Evolutionary conservation across 257 asterid species (phyloP).

Genomic region (Capsicum baccatum): DNA sequence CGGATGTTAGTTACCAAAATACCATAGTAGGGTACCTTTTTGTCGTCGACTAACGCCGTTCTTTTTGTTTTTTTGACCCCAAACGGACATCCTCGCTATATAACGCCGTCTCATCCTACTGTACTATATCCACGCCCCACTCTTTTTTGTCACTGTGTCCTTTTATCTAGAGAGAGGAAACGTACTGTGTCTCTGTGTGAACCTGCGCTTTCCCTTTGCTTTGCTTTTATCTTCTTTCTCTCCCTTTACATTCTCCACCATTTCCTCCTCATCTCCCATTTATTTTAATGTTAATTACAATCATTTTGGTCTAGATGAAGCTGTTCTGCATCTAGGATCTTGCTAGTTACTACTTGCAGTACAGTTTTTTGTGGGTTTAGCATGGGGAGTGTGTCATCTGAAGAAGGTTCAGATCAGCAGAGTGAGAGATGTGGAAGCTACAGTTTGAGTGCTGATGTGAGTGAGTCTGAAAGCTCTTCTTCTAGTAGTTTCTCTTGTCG

Average conservation of each 20-base stretch:
- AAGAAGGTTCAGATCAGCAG: slow-evolving; percentile 62
- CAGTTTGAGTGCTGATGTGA: slow-evolving; percentile 89
- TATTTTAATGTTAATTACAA: too few relatives aligned
- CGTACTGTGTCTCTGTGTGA: slow-evolving; percentile 13
- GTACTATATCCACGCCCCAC: not conserved
- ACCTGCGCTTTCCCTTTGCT: slow-evolving; percentile 46
- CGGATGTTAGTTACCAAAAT: not conserved
- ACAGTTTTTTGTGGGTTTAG: not conserved
- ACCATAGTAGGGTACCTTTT: not conserved
- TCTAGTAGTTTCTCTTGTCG: slow-evolving; percentile 46
- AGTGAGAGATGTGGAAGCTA: slow-evolving; percentile 89
- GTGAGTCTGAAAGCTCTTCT: slow-evolving; percentile 86
- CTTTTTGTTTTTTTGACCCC: not conserved
- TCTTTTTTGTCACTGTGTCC: not conserved
- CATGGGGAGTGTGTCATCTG: slow-evolving; percentile 85
- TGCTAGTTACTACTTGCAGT: not conserved
- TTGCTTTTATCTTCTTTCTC: slow-evolving; percentile 43
- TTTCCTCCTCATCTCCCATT: slow-evolving; percentile 29
- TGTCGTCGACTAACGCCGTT: slow-evolving; percentile 27
- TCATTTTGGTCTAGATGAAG: not conserved
- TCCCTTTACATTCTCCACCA: slow-evolving; percentile 47
- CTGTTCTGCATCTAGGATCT: slow-evolving; percentile 15
- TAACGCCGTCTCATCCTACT: slow-evolving; percentile 26
- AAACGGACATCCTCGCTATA: not conserved
- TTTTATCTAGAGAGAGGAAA: not conserved